Conservation (phyloP, 2,329 filamentous ascomycete species). For the Penicillium sp. region DNA sequence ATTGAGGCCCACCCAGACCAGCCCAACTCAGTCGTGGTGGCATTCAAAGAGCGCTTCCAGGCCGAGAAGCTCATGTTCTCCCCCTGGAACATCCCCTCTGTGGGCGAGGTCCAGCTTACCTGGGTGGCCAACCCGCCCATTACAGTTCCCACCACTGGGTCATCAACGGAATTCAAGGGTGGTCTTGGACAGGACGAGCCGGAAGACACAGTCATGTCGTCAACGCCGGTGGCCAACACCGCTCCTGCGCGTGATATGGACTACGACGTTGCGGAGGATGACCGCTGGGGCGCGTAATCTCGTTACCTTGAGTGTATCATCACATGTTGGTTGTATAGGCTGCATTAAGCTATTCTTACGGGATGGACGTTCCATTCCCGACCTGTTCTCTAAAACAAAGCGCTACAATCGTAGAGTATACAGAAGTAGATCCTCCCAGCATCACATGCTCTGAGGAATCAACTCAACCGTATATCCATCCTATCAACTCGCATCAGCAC, state of each 20-base stretch:
- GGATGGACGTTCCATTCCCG: neutral
- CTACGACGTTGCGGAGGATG: conserved; percentile 53
- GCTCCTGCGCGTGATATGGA: conserved; percentile 40
- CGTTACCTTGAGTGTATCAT: neutral
- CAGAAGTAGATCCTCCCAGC: neutral
- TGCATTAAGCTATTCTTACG: neutral
- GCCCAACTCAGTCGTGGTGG: conserved; percentile 41
- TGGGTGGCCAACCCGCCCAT: conserved; percentile 51
- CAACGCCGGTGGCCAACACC: conserved; percentile 12
- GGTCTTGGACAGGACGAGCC: conserved; percentile 27
- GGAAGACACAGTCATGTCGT: conserved; percentile 34
- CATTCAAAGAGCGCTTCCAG: conserved; percentile 50
- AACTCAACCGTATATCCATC: conserved; percentile 38
- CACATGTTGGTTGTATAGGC: conserved; percentile 5
- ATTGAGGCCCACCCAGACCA: conserved; percentile 44
- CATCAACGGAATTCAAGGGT: conserved; percentile 23
- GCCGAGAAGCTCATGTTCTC: conserved; percentile 56
- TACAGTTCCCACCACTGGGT: conserved; percentile 12
- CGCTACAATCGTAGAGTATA: neutral
- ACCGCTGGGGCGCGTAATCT: conserved; percentile 38
- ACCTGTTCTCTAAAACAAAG: neutral
- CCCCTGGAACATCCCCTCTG: conserved; percentile 48
- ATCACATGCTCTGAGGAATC: conserved; percentile 29
- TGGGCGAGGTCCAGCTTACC: conserved; percentile 54
- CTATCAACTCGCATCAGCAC: conserved; percentile 14